These are phyloP conservation scores for Byssothecium circinans DNA, from an alignment of 2,329 filamentous ascomycete genomes.

Conservation along the genomic window DNA sequence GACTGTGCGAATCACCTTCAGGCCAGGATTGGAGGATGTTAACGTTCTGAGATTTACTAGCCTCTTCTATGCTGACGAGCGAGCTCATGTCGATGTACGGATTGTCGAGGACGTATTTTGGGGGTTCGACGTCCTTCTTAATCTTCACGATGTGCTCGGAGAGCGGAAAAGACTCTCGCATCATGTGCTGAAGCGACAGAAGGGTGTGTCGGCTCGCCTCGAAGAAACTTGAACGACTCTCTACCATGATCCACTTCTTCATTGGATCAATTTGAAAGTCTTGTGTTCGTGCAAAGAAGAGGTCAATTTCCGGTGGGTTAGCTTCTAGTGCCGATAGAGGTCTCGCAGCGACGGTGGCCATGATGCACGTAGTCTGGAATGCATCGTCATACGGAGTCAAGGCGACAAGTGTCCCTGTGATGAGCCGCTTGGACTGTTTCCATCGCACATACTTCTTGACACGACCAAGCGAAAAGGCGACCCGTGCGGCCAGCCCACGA, in stretches of 20 bases:
- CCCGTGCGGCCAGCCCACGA: constrained; percentile 64
- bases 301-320: constrained; percentile 71
- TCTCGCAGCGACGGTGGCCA: constrained; percentile 73
- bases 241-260: constrained; percentile 75
- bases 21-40: constrained; percentile 61
- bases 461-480: constrained; percentile 70
- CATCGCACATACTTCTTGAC: constrained; percentile 70
- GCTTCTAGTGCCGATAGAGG: constrained; percentile 64
- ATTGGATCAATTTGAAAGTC: constrained; percentile 70
- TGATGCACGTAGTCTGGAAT: constrained; percentile 66
- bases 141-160: constrained; percentile 62
- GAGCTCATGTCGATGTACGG: constrained; percentile 56
- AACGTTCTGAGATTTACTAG: constrained; percentile 49
- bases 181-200: constrained; percentile 68
- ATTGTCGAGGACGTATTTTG: constrained; percentile 55
- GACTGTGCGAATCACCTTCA: constrained; percentile 44
- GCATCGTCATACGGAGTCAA: constrained; percentile 59
- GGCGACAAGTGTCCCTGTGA: constrained; percentile 58
- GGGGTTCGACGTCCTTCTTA: constrained; percentile 50
- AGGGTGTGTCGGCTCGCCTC: constrained; percentile 76
- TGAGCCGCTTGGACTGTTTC: constrained; percentile 61
- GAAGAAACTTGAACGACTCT: constrained; percentile 72
- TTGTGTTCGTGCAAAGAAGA: constrained; percentile 66
- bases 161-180: constrained; percentile 62
- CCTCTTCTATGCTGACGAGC: constrained; percentile 44